Percentiles rank a stretch among this genome's conserved stretches.
These are phyloP conservation scores for Mortierella sp. DNA, from an alignment of 371 early-diverging fungal species.

Conservation along the genomic window DNA sequence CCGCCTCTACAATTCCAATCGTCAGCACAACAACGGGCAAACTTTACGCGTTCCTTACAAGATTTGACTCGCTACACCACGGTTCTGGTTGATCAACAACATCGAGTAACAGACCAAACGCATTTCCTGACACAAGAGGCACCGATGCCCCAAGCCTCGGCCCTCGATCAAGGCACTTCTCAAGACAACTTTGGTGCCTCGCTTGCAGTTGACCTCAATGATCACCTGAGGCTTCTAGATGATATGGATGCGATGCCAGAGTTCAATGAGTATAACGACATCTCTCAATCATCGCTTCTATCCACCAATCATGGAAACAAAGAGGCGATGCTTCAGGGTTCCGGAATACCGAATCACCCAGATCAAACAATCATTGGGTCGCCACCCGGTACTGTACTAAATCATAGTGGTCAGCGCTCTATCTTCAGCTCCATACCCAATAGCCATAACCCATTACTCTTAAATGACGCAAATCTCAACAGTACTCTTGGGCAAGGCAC, in stretches of 20 bases:
- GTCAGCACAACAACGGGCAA: slow-evolving; percentile 18
- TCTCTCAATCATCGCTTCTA: slow-evolving; percentile 5
- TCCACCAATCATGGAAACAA: slow-evolving; percentile 7
- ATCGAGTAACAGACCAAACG: slow-evolving; percentile 18
- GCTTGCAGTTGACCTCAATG: slow-evolving; percentile 34
- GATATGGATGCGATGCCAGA: slow-evolving; percentile 38
- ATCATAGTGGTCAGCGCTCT: slow-evolving; percentile 1
- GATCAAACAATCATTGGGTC: slow-evolving; percentile 13
- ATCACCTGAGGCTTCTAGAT: slow-evolving; percentile 34
- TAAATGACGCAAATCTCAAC: slow-evolving; percentile 7
- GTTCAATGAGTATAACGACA: slow-evolving; percentile 25
- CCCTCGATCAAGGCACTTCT: slow-evolving; percentile 11
- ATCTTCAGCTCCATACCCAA: slow-evolving; percentile 16
- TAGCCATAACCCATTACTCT: slow-evolving; percentile 8
- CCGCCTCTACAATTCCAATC: slow-evolving; percentile 22
- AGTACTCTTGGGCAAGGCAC: slow-evolving; percentile 5
- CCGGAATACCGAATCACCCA: slow-evolving; percentile 5
- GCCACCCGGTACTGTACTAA: not conserved
- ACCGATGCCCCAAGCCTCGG: slow-evolving; percentile 7
- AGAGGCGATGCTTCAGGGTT: not conserved
- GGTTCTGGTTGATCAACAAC: slow-evolving; percentile 21
- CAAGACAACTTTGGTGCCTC: slow-evolving; percentile 41
- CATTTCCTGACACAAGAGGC: slow-evolving; percentile 14
- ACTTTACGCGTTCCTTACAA: slow-evolving; percentile 33
- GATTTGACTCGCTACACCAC: slow-evolving; percentile 26